Percentiles rank a stretch among this genome's conserved stretches.
Conservation (phyloP, 768 basidiomycete species). For the Naematelia aurantialba region DNA sequence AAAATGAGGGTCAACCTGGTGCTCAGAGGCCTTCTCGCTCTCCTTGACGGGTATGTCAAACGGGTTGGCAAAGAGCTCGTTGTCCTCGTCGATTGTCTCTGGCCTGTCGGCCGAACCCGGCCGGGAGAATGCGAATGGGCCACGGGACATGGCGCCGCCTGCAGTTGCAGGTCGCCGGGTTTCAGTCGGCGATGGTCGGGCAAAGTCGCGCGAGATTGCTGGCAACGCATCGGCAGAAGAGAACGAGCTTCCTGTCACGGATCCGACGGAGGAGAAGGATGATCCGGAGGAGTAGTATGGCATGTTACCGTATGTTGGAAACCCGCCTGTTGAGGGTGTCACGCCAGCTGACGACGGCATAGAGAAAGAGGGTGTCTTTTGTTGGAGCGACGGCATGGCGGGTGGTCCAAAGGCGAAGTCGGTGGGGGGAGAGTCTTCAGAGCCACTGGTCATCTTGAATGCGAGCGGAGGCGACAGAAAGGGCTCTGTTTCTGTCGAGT, state of each 20-base stretch:
- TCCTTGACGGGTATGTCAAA: slow-evolving; percentile 19
- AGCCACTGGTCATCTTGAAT: slow-evolving; percentile 16
- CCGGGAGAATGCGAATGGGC: background rate
- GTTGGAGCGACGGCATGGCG: slow-evolving; percentile 11
- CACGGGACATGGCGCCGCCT: slow-evolving; percentile 28
- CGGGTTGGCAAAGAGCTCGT: slow-evolving; percentile 32
- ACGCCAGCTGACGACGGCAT: background rate
- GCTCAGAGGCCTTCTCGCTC: background rate
- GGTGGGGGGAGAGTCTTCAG: slow-evolving; percentile 29
- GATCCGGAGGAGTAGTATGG: slow-evolving; percentile 28
- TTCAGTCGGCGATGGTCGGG: slow-evolving; percentile 37
- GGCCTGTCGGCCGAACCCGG: slow-evolving; percentile 1
- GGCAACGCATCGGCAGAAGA: slow-evolving; percentile 43
- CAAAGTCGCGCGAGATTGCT: slow-evolving; percentile 48
- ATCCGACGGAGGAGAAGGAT: slow-evolving; percentile 42
- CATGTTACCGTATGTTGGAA: background rate
- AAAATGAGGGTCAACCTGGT: slow-evolving; percentile 28
- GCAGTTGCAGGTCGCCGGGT: slow-evolving; percentile 47
- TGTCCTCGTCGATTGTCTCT: slow-evolving; percentile 26
- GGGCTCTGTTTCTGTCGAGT: slow-evolving; percentile 3
- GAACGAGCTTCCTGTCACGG: slow-evolving; percentile 33
- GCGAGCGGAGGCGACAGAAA: slow-evolving; percentile 3
- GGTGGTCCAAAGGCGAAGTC: slow-evolving; percentile 44
- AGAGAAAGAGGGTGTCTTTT: slow-evolving; percentile 22
- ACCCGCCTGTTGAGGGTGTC: slow-evolving; percentile 3